Evolutionary conservation across 2,329 filamentous ascomycete species (phyloP), one percentile per base, ranked within the genome.

Genomic region (Fusarium illudens): DNA sequence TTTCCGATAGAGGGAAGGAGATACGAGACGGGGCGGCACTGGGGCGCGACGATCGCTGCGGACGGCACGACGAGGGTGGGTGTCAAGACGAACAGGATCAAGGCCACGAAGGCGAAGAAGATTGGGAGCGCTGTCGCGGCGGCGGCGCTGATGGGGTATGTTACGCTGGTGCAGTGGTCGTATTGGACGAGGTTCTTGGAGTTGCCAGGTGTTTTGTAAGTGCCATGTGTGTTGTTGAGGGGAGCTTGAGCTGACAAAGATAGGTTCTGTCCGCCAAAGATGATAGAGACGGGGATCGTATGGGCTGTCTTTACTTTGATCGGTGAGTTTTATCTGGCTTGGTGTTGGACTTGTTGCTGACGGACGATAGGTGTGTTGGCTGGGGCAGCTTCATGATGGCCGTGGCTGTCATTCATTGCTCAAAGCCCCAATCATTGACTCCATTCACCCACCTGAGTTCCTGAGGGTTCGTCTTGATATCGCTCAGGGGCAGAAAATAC

Each of bases 1-100:
- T 74, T 67, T 17, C 72, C 71, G 0, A n/a, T 70, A 2, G 65
- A 72, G 49, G 68, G 72, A 6, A 37, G 71, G 22, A 55, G 71
- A 2, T 72, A 73, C 9, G 67, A 72, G 29, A 60, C 64, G 0
- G 64, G 64, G 0, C 33, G 65, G 3, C 71, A 62, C 30, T 73
- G 71, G 71, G 66, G 68, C 3, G 71, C 64, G 6, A 62, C 57
- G 1, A 57, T 72, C 10, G 46, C 58, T 25, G 12, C 44, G 27
- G 66, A 70, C n/a, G 72, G 72, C 1, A 58, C 29, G 25, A 60
- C 71, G 2, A 67, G 39, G 8, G 29, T 73, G 13, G 50, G 54
- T 1, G 33, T 71, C 17, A 58, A 67, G 49, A 55, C 44, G 12
- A 60, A 34, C 48, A 55, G 8, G 32, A 52, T 30, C 4, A 62